phyloP scores from a whole-genome alignment of 345 rosid genomes.

The Brassica juncea region DNA sequence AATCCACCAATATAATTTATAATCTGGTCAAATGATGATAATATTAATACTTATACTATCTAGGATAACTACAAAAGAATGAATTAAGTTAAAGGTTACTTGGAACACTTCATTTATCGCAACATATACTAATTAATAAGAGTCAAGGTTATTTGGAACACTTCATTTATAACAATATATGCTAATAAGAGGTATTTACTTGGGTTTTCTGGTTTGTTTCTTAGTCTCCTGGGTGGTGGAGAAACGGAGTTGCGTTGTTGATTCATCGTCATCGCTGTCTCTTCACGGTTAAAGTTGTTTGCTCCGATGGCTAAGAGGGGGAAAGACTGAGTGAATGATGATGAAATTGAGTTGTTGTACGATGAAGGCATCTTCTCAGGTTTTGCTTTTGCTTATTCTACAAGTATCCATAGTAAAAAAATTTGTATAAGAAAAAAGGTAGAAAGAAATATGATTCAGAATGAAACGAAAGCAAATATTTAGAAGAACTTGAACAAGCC shows the following conservation, averaged over 20 bases:
- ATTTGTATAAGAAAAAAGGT: background rate
- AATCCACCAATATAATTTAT: background rate
- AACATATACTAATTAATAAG: background rate
- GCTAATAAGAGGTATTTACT: slow-evolving; percentile 45
- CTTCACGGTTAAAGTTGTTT: no score
- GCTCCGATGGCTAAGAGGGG: no score
- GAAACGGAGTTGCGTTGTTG: no score
- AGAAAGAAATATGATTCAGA: slow-evolving; percentile 29
- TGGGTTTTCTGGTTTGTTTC: slow-evolving; percentile 57
- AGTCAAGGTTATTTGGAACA: background rate
- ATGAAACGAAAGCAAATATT: slow-evolving; percentile 35
- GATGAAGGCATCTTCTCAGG: slow-evolving; percentile 38
- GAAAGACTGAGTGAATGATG: no score
- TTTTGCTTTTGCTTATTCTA: slow-evolving; percentile 23
- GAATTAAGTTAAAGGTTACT: no score
- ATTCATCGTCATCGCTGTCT: no score
- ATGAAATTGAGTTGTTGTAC: slow-evolving; percentile 19
- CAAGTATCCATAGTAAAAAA: slow-evolving; percentile 21
- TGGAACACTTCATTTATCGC: no score
- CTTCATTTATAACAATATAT: background rate
- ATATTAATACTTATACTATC: background rate
- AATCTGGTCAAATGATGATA: no score
- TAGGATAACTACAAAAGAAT: background rate
- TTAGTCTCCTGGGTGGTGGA: no score
- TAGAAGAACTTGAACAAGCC: slow-evolving; percentile 41